These are phyloP conservation scores for Aspergillus eucalypticola DNA, from an alignment of 2,329 filamentous ascomycete species.

Conservation along the genomic window DNA sequence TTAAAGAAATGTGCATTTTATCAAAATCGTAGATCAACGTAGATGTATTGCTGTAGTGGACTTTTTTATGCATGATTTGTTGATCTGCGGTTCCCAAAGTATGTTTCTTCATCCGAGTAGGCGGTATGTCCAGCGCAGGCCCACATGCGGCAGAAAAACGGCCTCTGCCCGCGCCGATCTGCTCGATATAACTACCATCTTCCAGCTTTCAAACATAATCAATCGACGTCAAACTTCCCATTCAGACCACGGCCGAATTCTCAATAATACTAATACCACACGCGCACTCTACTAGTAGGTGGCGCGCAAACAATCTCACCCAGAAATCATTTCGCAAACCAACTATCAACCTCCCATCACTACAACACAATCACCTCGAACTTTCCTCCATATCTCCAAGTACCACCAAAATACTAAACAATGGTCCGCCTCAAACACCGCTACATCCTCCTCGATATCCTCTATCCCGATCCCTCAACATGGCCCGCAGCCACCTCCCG, in stretches of 20 bases:
- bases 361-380: background rate
- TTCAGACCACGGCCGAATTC: background rate
- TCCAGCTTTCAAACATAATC: background rate
- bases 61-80: background rate
- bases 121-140: background rate
- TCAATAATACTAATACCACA: background rate
- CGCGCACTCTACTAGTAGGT: background rate
- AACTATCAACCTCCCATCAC: background rate
- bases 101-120: background rate
- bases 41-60: background rate
- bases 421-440: constrained; percentile 98
- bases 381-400: background rate
- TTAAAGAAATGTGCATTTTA: background rate
- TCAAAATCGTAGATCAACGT: background rate
- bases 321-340: background rate
- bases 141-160: constrained; percentile 8
- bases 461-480: constrained; percentile 67
- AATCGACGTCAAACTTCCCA: background rate
- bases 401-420: constrained; percentile 18
- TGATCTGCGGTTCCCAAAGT: background rate
- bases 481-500: constrained; percentile 38
- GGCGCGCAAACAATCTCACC: background rate
- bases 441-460: constrained; percentile 90
- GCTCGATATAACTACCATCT: background rate
- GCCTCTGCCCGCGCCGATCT: background rate